Evolutionary conservation across 345 rosid species (phyloP), one percentile per base, ranked within the genome.

Genomic region (Corchorus olitorius): DNA sequence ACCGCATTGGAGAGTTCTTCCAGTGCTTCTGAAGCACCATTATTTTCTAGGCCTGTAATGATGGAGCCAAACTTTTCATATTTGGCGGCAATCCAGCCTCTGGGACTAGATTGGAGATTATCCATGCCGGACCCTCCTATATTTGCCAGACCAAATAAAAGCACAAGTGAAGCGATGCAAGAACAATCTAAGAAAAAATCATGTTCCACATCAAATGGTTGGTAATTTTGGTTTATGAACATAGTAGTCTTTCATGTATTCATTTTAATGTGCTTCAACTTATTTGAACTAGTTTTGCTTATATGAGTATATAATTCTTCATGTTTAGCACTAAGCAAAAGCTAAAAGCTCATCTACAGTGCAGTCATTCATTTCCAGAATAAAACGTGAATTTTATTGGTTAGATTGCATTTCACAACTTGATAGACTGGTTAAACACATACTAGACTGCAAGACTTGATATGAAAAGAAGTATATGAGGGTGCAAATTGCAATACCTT

Each of bases 131-230:
- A 82, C 33, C 86, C 83, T 59, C 93, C 89, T 13, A 79, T 59
- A 49, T 89, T 88, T 79, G 82, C 93, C 46, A 83, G 81, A 72
- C 85, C 87, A 60, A 80, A 80, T 75, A 75, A 66, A 74, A 45
- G 72, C 64, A 75, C 50, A 37, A 35, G 13, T 66, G 48, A 72
- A 75, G 68, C 76, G 34, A 68, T 53, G 71, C 74, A 63, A 15
- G 65, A 70, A 43, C 33, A 34, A 70, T 61, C 78, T n/a, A 55
- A 20, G 67, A 77, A 68, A 63, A 80, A 56, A 8, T 17, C 41
- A 4, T 53, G 41, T 71, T 61, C 82, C 16, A 46, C 66, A 37
- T 55, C 75, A 41, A 72, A 48, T 60, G 89, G 88, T 86, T 45
- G 67, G 82, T 72, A 33, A 14, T 56, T 27, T 64, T 33, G 65